Evolutionary conservation across 371 early-diverging fungal species (phyloP).

Genomic region (Lichtheimia ornata): DNA sequence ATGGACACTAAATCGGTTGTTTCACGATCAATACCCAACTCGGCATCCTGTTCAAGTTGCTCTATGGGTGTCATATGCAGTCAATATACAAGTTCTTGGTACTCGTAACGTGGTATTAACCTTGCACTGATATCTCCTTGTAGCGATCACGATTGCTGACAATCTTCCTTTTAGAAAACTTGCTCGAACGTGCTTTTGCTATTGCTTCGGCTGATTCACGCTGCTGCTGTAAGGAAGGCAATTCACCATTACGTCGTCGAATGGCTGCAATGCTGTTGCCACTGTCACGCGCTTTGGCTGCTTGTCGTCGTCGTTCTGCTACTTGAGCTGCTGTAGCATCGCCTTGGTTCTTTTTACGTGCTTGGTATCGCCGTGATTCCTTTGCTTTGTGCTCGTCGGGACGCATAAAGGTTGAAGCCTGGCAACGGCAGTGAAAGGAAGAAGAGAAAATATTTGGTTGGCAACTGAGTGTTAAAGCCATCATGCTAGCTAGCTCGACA

Average conservation of each 20-base stretch:
- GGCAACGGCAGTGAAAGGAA: too few relatives aligned
- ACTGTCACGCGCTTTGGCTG: conserved; percentile 31
- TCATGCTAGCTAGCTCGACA: too few relatives aligned
- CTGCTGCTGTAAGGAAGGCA: conserved; percentile 11
- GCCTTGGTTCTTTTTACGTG: conserved; percentile 39
- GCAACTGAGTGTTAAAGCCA: too few relatives aligned
- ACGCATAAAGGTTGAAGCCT: conserved; percentile 27
- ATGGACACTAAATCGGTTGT: conserved; percentile 45
- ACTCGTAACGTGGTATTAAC: conserved; percentile 5
- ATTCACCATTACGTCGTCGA: conserved; percentile 44
- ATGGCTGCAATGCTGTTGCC: conserved; percentile 43
- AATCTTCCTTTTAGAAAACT: conserved; percentile 36
- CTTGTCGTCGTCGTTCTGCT: conserved; percentile 32
- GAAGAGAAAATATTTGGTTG: too few relatives aligned
- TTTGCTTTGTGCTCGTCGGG: conserved; percentile 52
- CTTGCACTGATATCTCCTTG: conserved; percentile 37
- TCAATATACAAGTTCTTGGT: too few relatives aligned
- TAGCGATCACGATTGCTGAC: conserved; percentile 39
- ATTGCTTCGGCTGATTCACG: conserved; percentile 16
- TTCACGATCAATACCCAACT: conserved; percentile 52
- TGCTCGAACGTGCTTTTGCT: conserved; percentile 2
- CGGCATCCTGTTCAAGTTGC: conserved; percentile 37
- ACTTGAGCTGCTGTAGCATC: conserved; percentile 40
- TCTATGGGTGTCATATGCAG: neutral
- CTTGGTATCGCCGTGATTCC: conserved; percentile 47